phyloP scores from a whole-genome alignment of 2,329 filamentous ascomycete genomes.

The Fusarium tupiense region DNA sequence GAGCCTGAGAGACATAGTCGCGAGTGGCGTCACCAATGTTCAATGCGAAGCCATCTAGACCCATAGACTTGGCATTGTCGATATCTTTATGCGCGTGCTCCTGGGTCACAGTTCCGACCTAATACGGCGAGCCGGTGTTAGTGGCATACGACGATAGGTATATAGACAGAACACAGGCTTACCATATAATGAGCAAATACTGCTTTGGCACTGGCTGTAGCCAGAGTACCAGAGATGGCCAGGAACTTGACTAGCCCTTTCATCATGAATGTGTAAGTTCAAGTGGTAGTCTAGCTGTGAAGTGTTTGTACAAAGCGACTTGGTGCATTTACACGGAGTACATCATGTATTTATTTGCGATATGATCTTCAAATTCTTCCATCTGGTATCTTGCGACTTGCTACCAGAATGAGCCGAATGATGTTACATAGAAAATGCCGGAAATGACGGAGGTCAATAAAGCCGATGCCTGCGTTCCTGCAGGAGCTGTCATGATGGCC shows the following conservation, averaged over 20 bases:
- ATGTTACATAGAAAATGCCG: background rate
- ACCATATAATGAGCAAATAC: background rate
- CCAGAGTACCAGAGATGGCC: background rate
- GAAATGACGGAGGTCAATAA: background rate
- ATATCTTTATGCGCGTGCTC: background rate
- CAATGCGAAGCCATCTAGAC: background rate
- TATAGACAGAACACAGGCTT: accelerated
- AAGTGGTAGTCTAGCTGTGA: accelerated
- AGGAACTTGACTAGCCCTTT: background rate
- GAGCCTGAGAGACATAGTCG: background rate
- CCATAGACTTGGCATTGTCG: background rate
- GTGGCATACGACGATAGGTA: too few relatives aligned
- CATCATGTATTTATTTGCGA: too few relatives aligned
- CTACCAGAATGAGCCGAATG: background rate
- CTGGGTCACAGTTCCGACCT: background rate
- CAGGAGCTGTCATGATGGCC: background rate
- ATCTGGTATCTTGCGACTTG: too few relatives aligned
- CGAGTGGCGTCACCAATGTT: background rate
- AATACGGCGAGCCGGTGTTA: too few relatives aligned
- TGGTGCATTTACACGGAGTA: too few relatives aligned
- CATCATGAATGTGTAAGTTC: background rate
- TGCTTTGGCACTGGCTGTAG: background rate
- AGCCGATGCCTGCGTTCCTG: background rate
- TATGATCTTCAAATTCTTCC: too few relatives aligned
- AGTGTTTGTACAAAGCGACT: background rate